A percentile compares a stretch with the other conserved stretches of the same genome.
phyloP scores from a whole-genome alignment of 495 filamentous ascomycete genomes.

The Aspergillus bridgeri region DNA sequence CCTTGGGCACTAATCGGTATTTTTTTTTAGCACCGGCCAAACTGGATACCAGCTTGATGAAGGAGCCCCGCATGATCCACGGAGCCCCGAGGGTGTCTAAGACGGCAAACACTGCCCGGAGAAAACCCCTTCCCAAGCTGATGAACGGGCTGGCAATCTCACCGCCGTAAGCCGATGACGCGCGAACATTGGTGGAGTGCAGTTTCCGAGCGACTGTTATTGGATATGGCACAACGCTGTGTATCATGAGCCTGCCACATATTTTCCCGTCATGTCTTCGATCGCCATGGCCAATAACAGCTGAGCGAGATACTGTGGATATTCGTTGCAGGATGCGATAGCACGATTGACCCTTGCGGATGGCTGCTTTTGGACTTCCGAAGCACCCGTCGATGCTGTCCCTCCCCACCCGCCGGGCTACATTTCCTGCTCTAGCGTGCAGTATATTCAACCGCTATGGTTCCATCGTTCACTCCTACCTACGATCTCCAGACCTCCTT shows the following conservation, averaged over 20 bases:
- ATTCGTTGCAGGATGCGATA: neutral
- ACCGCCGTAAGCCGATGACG: conserved; percentile 27
- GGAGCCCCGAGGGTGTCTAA: conserved; percentile 66
- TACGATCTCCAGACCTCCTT: neutral
- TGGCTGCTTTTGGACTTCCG: conserved; percentile 3
- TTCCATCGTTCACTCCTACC: neutral
- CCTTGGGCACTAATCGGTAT: conserved; percentile 15
- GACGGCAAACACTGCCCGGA: conserved; percentile 53
- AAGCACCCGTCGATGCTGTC: conserved; percentile 9
- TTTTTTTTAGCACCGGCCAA: conserved; percentile 66
- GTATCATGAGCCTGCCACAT: conserved; percentile 12
- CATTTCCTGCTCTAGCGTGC: neutral
- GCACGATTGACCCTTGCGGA: neutral
- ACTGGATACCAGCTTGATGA: conserved; percentile 82
- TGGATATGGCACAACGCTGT: conserved; percentile 8
- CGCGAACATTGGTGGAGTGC: conserved; percentile 18
- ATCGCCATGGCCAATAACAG: conserved; percentile 7
- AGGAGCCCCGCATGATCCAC: conserved; percentile 75
- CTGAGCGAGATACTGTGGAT: conserved; percentile 6
- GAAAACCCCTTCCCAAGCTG: conserved; percentile 76
- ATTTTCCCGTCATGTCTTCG: conserved; percentile 6
- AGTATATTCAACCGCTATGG: neutral
- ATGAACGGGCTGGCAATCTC: conserved; percentile 51
- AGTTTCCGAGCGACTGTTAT: conserved; percentile 9
- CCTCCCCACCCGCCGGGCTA: neutral